Evolutionary conservation across 345 rosid species (phyloP), one percentile per base, ranked within the genome.

Genomic region (Excoecaria agallocha): DNA sequence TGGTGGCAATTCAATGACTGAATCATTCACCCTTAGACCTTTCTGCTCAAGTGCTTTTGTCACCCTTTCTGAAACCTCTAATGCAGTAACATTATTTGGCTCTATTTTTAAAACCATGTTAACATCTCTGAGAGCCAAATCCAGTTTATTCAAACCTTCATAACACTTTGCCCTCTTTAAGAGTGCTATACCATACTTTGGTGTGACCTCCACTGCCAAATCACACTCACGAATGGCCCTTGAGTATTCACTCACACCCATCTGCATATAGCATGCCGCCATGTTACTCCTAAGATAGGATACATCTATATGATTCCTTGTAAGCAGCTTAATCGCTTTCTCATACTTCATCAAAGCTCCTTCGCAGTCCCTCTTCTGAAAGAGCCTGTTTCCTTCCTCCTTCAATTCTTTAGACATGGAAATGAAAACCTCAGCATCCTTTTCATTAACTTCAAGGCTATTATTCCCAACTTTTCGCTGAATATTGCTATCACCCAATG

Each of bases 181-280:
- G 78, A 94, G 82, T 1, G 97, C 93, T 83, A 89, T 92, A 70
- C 84, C 81, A 77, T 86, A 86, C 72, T 83, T 87, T 16, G 93
- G 97, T 1, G 91, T 81, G 49, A 90, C 87, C 80, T 71, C 87
- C 12, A 94, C 83, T 5, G 98, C 94, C 80, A 90, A 80, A 78
- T 92, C 87, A 61, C 96, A 92, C 75, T 94, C 93, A 5, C 82
- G 76, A 68, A 94, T 86, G 0, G 98, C 98, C 73, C 79, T 85
- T 0, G 89, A 94, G 75, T 84, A 94, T 83, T 94, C 93, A 37
- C 72, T 77, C 15, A 87, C 80, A 61, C 94, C 97, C 81, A 86
- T 82, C 78, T 92, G 98, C 96, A 94, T 94, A 78, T 88, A 94
- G 72, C 98, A 94, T 0, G 96, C 88, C 12, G 98, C 98, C 85